Evolutionary conservation across 2,329 filamentous ascomycete genomes (phyloP).

Genomic region (Escovopsis sp.): DNA sequence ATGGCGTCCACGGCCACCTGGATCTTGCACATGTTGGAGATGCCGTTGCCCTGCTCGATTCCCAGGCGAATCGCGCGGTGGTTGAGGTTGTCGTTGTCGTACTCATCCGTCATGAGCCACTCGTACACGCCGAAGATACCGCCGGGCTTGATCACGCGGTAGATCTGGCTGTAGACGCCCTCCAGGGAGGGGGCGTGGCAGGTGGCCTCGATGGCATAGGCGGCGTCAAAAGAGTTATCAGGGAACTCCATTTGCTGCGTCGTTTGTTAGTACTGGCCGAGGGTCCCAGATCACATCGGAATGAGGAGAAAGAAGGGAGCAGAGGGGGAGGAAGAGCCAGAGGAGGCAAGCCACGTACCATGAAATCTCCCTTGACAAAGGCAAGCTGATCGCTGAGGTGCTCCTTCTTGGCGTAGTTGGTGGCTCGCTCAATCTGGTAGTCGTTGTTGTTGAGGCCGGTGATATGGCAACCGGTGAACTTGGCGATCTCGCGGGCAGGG

Average conservation of each 20-base stretch:
- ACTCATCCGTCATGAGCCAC: constrained; percentile 93
- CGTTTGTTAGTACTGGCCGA: background rate
- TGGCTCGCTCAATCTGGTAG: constrained; percentile 85
- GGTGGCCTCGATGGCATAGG: constrained; percentile 91
- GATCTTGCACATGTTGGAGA: constrained; percentile 85
- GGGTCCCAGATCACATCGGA: too few relatives aligned
- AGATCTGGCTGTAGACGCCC: constrained; percentile 83
- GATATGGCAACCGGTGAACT: constrained; percentile 75
- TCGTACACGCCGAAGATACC: constrained; percentile 90
- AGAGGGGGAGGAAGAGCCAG: too few relatives aligned
- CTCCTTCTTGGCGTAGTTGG: constrained; percentile 64
- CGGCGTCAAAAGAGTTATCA: constrained; percentile 76
- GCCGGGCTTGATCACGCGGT: constrained; percentile 84
- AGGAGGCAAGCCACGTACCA: constrained; percentile 29
- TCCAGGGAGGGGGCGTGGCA: constrained; percentile 77
- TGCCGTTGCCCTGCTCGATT: constrained; percentile 86
- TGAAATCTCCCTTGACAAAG: constrained; percentile 88
- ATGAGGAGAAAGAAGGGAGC: background rate
- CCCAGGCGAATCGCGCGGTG: constrained; percentile 78
- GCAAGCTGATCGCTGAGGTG: constrained; percentile 60
- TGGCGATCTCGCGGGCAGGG: constrained; percentile 85
- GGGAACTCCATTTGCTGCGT: constrained; percentile 64
- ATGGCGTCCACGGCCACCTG: constrained; percentile 67
- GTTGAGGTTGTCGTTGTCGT: constrained; percentile 68
- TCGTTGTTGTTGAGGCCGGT: constrained; percentile 94